Percentiles rank a stretch among this genome's conserved stretches.
phyloP scores from a whole-genome alignment of 192 early-diverging fungal species.

The Podila clonocystis region DNA sequence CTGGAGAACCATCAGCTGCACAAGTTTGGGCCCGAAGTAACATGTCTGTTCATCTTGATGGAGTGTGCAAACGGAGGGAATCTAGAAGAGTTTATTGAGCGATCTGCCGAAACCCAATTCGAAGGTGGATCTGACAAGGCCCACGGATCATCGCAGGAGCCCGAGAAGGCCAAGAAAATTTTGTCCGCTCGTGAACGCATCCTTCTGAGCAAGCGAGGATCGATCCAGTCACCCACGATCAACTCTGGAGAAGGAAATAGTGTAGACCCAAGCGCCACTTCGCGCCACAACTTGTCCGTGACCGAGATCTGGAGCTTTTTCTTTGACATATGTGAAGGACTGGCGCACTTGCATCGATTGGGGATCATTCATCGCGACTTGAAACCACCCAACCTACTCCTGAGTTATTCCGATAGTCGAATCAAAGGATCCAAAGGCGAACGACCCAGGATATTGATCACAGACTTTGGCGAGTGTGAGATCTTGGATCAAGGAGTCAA shows the following conservation, averaged over 20 bases:
- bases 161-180: constrained; percentile 3
- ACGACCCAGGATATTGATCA: constrained; percentile 84
- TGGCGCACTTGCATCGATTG: constrained; percentile 88
- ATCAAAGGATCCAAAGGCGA: constrained; percentile 55
- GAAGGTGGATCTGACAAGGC: background rate
- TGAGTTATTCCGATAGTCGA: constrained; percentile 70
- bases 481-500: constrained; percentile 73
- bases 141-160: constrained; percentile 1
- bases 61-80: constrained; percentile 95
- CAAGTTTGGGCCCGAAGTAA: constrained; percentile 84
- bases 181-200: constrained; percentile 26
- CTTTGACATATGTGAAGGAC: constrained; percentile 89
- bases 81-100: constrained; percentile 90
- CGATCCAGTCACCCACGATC: background rate
- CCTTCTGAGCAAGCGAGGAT: constrained; percentile 19
- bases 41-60: constrained; percentile 97
- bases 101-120: constrained; percentile 18
- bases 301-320: constrained; percentile 89
- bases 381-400: constrained; percentile 92
- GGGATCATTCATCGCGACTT: constrained; percentile 94
- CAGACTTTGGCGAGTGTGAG: constrained; percentile 99
- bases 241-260: constrained; percentile 9
- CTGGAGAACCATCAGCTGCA: constrained; percentile 85
- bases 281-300: constrained; percentile 58
- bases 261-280: background rate